Conservation (phyloP, 1,284 basidiomycete genomes). For the Ceratobasidium sp. region DNA sequence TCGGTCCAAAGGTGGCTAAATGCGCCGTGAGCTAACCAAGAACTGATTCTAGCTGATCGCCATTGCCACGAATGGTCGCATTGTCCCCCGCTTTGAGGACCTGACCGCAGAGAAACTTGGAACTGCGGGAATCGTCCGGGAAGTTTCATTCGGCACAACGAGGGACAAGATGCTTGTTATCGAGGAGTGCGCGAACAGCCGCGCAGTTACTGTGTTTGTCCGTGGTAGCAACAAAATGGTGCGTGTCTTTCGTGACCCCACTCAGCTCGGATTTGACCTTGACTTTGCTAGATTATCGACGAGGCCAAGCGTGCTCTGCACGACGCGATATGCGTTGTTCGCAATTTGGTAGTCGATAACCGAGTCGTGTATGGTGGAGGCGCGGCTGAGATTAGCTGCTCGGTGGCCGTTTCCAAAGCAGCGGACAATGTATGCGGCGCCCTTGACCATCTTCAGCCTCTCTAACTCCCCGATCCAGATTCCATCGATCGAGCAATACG, state of each 20-base stretch:
- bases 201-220: slow-evolving; percentile 97
- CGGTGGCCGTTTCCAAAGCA: slow-evolving; percentile 89
- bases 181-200: slow-evolving; percentile 96
- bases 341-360: slow-evolving; percentile 93
- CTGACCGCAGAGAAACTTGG: slow-evolving; percentile 90
- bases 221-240: slow-evolving; percentile 99
- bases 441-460: background rate
- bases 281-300: slow-evolving; percentile 82
- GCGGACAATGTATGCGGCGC: slow-evolving; percentile 77
- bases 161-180: slow-evolving; percentile 99
- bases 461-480: slow-evolving; percentile 60
- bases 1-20: slow-evolving; percentile 49
- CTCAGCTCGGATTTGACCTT: background rate
- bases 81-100: slow-evolving; percentile 98
- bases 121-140: slow-evolving; percentile 88
- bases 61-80: slow-evolving; percentile 97
- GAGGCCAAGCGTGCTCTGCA: slow-evolving; percentile 97
- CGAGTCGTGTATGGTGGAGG: slow-evolving; percentile 98
- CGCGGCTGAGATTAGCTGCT: slow-evolving; percentile 94
- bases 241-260: slow-evolving; percentile 44
- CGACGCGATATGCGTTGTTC: slow-evolving; percentile 96
- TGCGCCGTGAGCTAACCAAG: slow-evolving; percentile 26
- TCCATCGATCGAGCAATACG: slow-evolving; percentile 97
- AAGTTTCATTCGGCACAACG: slow-evolving; percentile 95
- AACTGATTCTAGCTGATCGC: slow-evolving; percentile 77